Evolutionary conservation across 345 rosid genomes (phyloP).

Genomic region (Citrus australasica): DNA sequence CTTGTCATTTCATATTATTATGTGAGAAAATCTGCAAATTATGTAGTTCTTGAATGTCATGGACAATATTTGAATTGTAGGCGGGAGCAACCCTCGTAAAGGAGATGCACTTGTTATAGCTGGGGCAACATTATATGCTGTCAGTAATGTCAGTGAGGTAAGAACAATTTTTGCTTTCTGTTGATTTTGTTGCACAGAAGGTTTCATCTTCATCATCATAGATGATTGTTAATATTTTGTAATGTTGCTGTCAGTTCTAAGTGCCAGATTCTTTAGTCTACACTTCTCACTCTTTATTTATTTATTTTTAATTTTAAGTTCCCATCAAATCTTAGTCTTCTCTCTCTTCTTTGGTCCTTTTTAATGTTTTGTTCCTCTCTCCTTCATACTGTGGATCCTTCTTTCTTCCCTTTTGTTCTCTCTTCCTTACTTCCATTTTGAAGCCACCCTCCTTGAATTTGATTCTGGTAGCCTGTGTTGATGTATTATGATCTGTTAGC

Average conservation of each 20-base stretch:
- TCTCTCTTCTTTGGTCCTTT: background rate
- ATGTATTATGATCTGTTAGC: background rate
- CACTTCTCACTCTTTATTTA: background rate
- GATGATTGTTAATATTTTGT: background rate
- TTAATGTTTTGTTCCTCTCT: background rate
- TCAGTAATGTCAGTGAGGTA: conserved; percentile 76
- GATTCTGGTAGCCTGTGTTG: background rate
- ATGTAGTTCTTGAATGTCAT: conserved; percentile 5
- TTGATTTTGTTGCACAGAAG: background rate
- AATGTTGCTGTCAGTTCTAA: background rate
- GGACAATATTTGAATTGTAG: conserved; percentile 30
- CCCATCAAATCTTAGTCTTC: background rate
- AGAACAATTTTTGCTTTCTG: conserved; percentile 13
- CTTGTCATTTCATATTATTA: background rate
- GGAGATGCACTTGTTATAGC: conserved; percentile 70
- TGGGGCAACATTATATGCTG: conserved; percentile 70
- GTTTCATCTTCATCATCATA: background rate
- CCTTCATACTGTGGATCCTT: background rate
- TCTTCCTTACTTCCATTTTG: background rate
- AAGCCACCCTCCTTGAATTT: background rate
- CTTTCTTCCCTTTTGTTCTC: background rate
- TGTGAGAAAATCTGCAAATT: background rate
- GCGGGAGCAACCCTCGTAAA: conserved; percentile 59
- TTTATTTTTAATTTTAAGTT: background rate
- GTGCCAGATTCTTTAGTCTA: background rate